Percentiles rank a stretch among this genome's conserved stretches.
These are phyloP conservation scores for Cryptococcus amylolentus DNA, from an alignment of 1,284 basidiomycete genomes.

Conservation along the genomic window DNA sequence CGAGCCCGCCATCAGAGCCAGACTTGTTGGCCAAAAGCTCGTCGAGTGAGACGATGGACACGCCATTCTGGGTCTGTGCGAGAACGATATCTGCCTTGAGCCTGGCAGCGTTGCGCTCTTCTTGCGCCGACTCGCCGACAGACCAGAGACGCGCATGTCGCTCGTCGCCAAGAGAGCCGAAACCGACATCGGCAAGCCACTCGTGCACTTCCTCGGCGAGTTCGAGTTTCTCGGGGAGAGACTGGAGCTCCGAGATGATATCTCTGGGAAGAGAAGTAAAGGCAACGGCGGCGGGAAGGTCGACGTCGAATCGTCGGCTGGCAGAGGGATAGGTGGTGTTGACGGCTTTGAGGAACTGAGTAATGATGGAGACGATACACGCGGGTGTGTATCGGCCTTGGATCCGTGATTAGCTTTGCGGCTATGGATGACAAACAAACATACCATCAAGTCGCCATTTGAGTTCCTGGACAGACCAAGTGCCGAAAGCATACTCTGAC, in stretches of 20 bases:
- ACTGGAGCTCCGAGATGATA: constrained; percentile 16
- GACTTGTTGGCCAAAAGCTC: constrained; percentile 1
- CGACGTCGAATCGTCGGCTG: constrained; percentile 13
- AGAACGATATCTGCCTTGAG: constrained; percentile 31
- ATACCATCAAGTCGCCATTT: constrained; percentile 36
- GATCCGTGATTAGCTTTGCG: neutral
- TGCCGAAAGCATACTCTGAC: constrained; percentile 36
- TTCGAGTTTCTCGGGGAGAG: constrained; percentile 17
- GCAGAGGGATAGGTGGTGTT: constrained; percentile 27
- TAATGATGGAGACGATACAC: constrained; percentile 27
- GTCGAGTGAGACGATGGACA: constrained; percentile 6
- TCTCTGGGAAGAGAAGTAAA: constrained; percentile 25
- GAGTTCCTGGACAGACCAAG: constrained; percentile 29
- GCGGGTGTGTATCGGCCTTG: constrained; percentile 36
- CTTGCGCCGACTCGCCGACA: neutral
- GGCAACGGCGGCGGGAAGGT: constrained; percentile 24
- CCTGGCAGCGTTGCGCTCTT: constrained; percentile 4
- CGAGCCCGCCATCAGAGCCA: neutral
- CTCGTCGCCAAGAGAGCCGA: constrained; percentile 15
- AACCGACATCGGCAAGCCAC: constrained; percentile 23
- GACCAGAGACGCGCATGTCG: constrained; percentile 20
- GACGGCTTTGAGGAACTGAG: constrained; percentile 28
- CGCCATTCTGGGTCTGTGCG: constrained; percentile 5
- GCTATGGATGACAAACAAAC: constrained; percentile 1
- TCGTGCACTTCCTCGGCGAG: constrained; percentile 14